Conservation (phyloP, 1,139 yeast genomes). For the Candida tropicalis region DNA sequence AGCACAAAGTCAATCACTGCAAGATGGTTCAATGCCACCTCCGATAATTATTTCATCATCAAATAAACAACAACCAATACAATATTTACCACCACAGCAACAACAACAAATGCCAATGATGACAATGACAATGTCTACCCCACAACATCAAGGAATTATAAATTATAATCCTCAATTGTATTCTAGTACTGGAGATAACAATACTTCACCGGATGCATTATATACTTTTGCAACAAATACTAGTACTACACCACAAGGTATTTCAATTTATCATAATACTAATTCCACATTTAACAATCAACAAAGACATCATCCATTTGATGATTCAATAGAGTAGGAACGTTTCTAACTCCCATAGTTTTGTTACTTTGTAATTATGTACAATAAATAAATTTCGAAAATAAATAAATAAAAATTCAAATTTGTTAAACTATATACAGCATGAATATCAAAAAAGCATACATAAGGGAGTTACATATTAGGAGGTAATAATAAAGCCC, state of each 20-base stretch:
- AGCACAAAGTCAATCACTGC: constrained; percentile 12
- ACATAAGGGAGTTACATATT: too few relatives aligned
- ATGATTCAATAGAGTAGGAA: constrained; percentile 8
- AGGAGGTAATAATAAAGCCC: constrained; percentile 73
- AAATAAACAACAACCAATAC: constrained; percentile 9
- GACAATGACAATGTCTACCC: constrained; percentile 51
- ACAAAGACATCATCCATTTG: constrained; percentile 4
- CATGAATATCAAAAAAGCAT: too few relatives aligned
- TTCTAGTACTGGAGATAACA: neutral
- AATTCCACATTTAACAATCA: neutral
- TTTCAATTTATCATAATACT: neutral
- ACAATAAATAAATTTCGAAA: neutral
- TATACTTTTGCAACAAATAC: neutral
- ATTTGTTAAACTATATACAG: neutral
- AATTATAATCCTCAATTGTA: constrained; percentile 8
- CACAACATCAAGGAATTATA: constrained; percentile 35
- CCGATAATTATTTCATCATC: constrained; percentile 9
- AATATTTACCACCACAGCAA: constrained; percentile 17
- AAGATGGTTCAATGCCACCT: constrained; percentile 12
- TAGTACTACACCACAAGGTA: constrained; percentile 5
- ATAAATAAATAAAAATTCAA: too few relatives aligned
- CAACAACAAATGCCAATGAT: constrained; percentile 19
- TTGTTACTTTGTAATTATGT: neutral
- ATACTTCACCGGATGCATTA: constrained; percentile 5
- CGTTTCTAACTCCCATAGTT: neutral